Evolutionary conservation across 306 rosid species (phyloP), one percentile per base, ranked within the genome.

Genomic region (Abrus precatorius): DNA sequence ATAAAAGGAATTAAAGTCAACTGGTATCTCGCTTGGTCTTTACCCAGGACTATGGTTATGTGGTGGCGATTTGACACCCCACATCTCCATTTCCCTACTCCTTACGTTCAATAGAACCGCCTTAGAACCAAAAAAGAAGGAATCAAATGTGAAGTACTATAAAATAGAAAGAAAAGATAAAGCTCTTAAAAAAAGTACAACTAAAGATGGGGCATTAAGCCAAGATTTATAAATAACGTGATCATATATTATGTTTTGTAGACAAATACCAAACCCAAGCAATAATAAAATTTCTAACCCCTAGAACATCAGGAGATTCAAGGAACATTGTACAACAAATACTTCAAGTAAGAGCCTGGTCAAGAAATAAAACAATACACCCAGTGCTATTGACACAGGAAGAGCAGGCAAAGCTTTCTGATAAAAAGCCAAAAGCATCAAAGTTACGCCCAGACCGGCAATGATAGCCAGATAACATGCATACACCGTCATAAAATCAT

Each of bases 401-500:
- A 93, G 97, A 80, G 99, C 99, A 41, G 99, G 99, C 82, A 95
- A 78, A 68, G 99, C 99, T 86, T 93, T 91, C 89, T 90, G 99
- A 85, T 89, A 93, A 5, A 93, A 82, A 47, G 95, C 95, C 88
- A 95, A 80, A n/a, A 93, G 92, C 78, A 93, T 83, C 90, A 95
- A 80, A 83, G 99, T 93, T 76, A 95, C 40, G 50, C 99, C 99
- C 11, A 93, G 92, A 75, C 99, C 98, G n/a, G 98, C 98, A 76
- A 95, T 83, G 56, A 95, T 95, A 8, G 99, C 99, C 61, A 95
- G 99, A 87, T 95, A 95, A 80, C 99, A 95, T 0, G 98, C 97
- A 83, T 95, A 95, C 76, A 93, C 98, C 0, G 98, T 93, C 99
- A 90, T 93, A 75, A 79, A 93, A 87, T 95, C 99, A 75, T 95